Percentiles rank a stretch among this genome's conserved stretches.
Evolutionary conservation across 23 red algal species (phyloP).

Genomic region (Gracilaria caudata): DNA sequence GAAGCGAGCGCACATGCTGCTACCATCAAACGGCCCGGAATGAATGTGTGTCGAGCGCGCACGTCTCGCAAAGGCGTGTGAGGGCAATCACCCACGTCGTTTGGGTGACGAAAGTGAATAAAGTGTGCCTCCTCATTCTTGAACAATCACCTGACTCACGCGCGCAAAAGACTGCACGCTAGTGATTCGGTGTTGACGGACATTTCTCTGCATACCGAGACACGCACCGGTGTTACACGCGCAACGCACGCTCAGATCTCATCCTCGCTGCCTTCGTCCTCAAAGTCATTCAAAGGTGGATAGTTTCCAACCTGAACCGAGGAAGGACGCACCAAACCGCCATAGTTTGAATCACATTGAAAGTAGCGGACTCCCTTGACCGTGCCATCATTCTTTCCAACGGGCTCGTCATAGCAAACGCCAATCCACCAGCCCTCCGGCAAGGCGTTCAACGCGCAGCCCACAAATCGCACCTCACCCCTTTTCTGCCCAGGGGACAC

Average conservation of each 20-base stretch:
- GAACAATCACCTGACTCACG: no score
- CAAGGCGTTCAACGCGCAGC: constrained; percentile 27
- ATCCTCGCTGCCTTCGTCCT: constrained; percentile 2
- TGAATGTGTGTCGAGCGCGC: background rate
- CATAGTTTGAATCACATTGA: constrained; percentile 34
- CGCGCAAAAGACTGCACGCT: no score
- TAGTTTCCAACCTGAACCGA: constrained; percentile 56
- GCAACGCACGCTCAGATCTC: constrained; percentile 7
- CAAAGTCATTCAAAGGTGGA: constrained; percentile 45
- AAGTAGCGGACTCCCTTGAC: constrained; percentile 67
- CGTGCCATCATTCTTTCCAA: constrained; percentile 80
- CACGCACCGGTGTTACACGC: background rate
- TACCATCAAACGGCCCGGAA: background rate
- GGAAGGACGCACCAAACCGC: constrained; percentile 52
- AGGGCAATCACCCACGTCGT: no score
- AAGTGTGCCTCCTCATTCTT: no score
- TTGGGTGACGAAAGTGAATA: no score
- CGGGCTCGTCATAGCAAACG: constrained; percentile 80
- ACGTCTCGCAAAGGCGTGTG: no score
- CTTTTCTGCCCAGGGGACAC: constrained; percentile 74
- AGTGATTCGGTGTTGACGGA: background rate
- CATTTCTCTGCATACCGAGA: no score
- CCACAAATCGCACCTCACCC: constrained; percentile 64
- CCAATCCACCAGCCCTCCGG: constrained; percentile 81
- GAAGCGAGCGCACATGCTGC: no score